Evolutionary conservation across 1,139 yeast genomes (phyloP).

Genomic region (Taphrina populina): DNA sequence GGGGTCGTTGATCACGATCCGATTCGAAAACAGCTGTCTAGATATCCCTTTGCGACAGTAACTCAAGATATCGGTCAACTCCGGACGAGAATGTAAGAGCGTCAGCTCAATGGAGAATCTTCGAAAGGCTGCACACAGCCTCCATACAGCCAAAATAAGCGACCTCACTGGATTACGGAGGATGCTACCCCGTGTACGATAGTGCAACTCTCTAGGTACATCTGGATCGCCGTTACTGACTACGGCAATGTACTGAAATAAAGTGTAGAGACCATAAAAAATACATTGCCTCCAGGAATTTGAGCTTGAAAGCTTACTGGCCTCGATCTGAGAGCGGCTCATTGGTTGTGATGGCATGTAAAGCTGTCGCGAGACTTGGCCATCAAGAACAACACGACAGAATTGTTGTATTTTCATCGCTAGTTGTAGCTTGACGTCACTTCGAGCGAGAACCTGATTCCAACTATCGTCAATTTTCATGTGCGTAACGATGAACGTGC

Average conservation of each 20-base stretch:
- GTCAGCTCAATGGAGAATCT: constrained; percentile 5
- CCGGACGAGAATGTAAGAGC: constrained; percentile 13
- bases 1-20: not conserved
- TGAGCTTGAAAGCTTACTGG: not conserved
- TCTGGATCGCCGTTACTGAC: constrained; percentile 16
- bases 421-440: constrained; percentile 3
- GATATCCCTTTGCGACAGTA: constrained; percentile 12
- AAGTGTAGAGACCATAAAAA: constrained; percentile 4
- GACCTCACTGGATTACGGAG: not conserved
- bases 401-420: not conserved
- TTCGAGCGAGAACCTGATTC: not conserved
- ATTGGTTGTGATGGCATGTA: not conserved
- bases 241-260: constrained; percentile 20
- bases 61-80: constrained; percentile 2
- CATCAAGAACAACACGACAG: constrained; percentile 1
- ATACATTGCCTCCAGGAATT: not conserved
- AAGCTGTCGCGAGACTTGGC: too few relatives aligned
- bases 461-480: not conserved
- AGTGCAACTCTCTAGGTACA: constrained; percentile 9
- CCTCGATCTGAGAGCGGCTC: not conserved
- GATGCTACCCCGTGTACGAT: constrained; percentile 9
- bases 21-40: not conserved
- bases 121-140: constrained; percentile 4
- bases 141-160: constrained; percentile 2
- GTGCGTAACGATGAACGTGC: not conserved